phyloP scores from a whole-genome alignment of 176 grass and related monocot genomes.

The Calamus simplicifolius region DNA sequence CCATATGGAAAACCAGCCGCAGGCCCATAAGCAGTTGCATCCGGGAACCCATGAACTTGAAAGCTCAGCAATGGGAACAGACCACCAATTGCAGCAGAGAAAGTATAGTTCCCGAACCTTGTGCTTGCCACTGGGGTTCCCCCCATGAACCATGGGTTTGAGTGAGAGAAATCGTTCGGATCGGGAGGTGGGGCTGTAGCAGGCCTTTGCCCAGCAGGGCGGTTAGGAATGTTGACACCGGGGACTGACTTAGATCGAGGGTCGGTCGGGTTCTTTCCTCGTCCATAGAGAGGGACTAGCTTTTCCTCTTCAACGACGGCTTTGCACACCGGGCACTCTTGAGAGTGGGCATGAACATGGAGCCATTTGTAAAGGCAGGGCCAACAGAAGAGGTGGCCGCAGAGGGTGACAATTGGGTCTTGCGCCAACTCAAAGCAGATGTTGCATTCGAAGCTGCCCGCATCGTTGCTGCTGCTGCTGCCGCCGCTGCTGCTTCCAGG shows the following conservation, averaged over 20 bases:
- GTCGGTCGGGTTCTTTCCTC: slow-evolving; percentile 1
- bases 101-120: neutral
- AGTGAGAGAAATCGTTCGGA: neutral
- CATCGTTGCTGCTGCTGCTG: neutral
- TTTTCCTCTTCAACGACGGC: neutral
- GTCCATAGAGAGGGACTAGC: slow-evolving; percentile 6
- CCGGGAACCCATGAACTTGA: neutral
- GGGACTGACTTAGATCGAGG: slow-evolving; percentile 1
- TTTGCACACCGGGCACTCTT: slow-evolving; percentile 14
- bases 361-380: slow-evolving; percentile 17
- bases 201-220: slow-evolving; percentile 2
- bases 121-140: neutral
- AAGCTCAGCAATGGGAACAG: neutral
- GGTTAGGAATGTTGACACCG: neutral
- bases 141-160: neutral
- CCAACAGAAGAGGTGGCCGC: slow-evolving; percentile 17
- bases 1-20: neutral
- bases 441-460: slow-evolving; percentile 10
- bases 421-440: slow-evolving; percentile 14
- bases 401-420: slow-evolving; percentile 15
- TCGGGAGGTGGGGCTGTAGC: neutral
- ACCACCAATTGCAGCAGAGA: neutral
- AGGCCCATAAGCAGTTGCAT: neutral
- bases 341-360: slow-evolving; percentile 9
- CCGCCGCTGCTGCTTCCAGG: neutral